These are phyloP conservation scores for Ascochyta viciae-villosae DNA, from an alignment of 2,329 filamentous ascomycete genomes.

Conservation along the genomic window DNA sequence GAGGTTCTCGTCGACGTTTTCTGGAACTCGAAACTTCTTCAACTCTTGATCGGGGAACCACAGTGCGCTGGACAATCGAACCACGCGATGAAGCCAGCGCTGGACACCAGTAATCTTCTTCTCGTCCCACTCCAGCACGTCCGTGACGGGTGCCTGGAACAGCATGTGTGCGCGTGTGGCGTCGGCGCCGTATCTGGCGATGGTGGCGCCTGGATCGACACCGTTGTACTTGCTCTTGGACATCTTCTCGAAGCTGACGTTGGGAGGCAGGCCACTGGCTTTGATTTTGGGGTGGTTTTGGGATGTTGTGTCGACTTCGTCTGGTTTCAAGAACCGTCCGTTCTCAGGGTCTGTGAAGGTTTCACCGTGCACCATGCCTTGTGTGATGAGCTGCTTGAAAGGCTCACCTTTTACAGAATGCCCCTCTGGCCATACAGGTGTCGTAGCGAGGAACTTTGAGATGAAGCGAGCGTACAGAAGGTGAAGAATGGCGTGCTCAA, in stretches of 20 bases:
- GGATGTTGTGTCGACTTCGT: constrained; percentile 74
- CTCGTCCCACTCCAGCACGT: constrained; percentile 88
- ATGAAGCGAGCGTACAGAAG: constrained; percentile 89
- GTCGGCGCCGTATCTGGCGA: constrained; percentile 79
- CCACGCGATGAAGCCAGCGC: constrained; percentile 76
- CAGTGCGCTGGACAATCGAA: constrained; percentile 57
- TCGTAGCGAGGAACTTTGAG: constrained; percentile 79
- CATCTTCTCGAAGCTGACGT: constrained; percentile 85
- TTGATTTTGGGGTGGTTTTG: constrained; percentile 69
- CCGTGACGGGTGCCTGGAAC: constrained; percentile 84
- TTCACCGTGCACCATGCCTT: constrained; percentile 92
- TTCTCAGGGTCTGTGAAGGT: constrained; percentile 78
- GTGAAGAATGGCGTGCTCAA: constrained; percentile 91
- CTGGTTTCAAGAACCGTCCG: constrained; percentile 77
- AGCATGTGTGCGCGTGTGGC: constrained; percentile 85
- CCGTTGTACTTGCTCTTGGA: constrained; percentile 95
- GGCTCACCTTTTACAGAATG: constrained; percentile 66
- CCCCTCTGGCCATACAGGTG: constrained; percentile 52
- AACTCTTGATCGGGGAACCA: constrained; percentile 34
- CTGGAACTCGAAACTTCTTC: constrained; percentile 25
- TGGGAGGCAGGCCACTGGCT: constrained; percentile 65
- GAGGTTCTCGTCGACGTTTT: constrained; percentile 38
- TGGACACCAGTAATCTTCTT: constrained; percentile 80
- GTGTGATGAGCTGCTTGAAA: constrained; percentile 81
- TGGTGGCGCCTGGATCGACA: constrained; percentile 78